Evolutionary conservation across 2,329 filamentous ascomycete species (phyloP), one percentile per base, ranked within the genome.

Genomic region (Alternaria dauci): DNA sequence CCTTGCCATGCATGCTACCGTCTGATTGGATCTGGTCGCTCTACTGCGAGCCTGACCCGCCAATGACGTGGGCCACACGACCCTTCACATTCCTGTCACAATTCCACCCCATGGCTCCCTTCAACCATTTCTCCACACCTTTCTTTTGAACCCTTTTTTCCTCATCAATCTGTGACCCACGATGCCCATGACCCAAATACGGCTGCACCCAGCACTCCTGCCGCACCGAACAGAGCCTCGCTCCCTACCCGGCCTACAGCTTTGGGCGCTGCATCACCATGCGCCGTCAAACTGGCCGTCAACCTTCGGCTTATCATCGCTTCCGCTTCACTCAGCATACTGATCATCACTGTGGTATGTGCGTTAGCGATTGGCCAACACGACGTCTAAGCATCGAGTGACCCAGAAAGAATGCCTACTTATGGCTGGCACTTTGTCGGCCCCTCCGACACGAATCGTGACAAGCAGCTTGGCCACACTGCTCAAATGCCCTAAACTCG

Each of bases 41-140:
- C 46, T 38, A 36, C 12, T 39, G 47, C 44, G 39, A 47, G 52
- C 39, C 32, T 47, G 39, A 42, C 30, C 43, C 44, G 44, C 57
- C 57, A 59, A 59, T 59, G 57, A 56, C 57, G 52, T 56, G 43
- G 57, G 52, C 25, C 57, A 59, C 57, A 52, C 57, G 57, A 59
- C 52, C 48, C 38, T 39, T 50, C n/a, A 32, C 34, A 30, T 12
- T 53, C 18, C 51, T 38, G 20, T 50, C 46, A 50, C 46, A 36
- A 25, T 50, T 50, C 25, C 32, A 23, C 20, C 16, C 30, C 46
- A 38, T 50, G 20, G 30, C 46, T 34, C 20, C 32, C 9, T 38
- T 50, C 46, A 50, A 50, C 46, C 28, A 36, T 50, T 50, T 36
- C 34, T 23, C 46, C 34, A n/a, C 46, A 25, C 5, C 20, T 50